phyloP scores from a whole-genome alignment of 352 stramenopile species.

The Globisporangium lucens region DNA sequence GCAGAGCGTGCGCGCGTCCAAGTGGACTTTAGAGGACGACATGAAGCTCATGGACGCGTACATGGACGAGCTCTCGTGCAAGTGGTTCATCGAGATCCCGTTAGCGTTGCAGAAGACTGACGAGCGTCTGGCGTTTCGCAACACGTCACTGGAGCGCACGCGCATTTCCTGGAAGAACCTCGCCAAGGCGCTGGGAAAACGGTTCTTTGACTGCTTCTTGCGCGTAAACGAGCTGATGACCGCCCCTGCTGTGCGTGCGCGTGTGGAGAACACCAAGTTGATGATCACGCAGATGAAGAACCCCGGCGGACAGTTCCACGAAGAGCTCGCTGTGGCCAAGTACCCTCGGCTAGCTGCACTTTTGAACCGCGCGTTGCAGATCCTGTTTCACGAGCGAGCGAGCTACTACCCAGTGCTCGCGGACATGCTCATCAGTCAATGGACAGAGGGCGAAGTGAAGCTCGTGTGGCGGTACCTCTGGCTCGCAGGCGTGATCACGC shows the following conservation, averaged over 20 bases:
- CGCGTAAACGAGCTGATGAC: constrained; percentile 66
- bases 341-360: constrained; percentile 66
- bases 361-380: constrained; percentile 69
- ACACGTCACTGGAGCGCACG: constrained; percentile 44
- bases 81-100: constrained; percentile 80
- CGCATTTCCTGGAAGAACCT: constrained; percentile 76
- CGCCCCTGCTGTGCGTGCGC: constrained; percentile 57
- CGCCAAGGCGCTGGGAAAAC: constrained; percentile 53
- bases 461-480: constrained; percentile 85
- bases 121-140: constrained; percentile 67
- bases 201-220: constrained; percentile 60
- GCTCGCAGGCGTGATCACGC: constrained; percentile 70
- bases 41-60: constrained; percentile 67
- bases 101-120: constrained; percentile 60
- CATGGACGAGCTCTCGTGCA: constrained; percentile 63
- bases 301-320: constrained; percentile 60
- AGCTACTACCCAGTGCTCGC: constrained; percentile 73
- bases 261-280: constrained; percentile 52
- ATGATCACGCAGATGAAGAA: constrained; percentile 72
- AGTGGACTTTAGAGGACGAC: constrained; percentile 67
- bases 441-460: constrained; percentile 74
- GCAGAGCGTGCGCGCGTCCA: constrained; percentile 48
- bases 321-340: constrained; percentile 51
- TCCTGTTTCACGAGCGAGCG: constrained; percentile 71
- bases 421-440: constrained; percentile 69